Evolutionary conservation across 345 rosid genomes (phyloP), one percentile per base, ranked within the genome.

Genomic region (Eucalyptus regnans): DNA sequence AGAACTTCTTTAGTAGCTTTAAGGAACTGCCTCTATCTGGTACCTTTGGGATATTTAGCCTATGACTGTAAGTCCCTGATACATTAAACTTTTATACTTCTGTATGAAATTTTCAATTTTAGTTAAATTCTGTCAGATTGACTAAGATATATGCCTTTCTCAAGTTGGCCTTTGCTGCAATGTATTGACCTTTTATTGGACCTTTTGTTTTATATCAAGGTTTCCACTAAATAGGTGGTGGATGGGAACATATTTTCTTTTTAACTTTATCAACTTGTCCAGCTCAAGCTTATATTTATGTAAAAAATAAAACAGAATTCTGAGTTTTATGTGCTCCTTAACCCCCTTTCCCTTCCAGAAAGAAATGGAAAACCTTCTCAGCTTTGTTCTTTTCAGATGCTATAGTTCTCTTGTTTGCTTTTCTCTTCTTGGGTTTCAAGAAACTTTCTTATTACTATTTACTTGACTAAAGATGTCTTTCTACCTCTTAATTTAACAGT

Each of bases 21-120:
- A 44, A 95, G 99, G 94, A 97, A 97, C 93, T 97, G 98, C 92
- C 90, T 96, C 51, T 97, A 97, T 94, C 92, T 97, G 90, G 91
- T 97, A 54, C 98, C 99, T 88, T 93, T 96, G 60, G 99, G 98
- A 66, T 95, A 90, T 94, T 90, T 95, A 25, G 98, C 98, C 64
- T 96, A 94, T 92, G 97, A 97, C 87, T 97, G 99, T 97, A 90
- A 96, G 99, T 93, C 90, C 81, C 37, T 12, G 5, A n/a, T 20
- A 68, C 52, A 22, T 62, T 48, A 27, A 50, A 62, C 16, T 12
- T 66, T 62, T 86, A 52, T 71, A 23, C 8, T 60, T 44, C 18
- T 16, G 49, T 14, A 86, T 76, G 83, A 20, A 76, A 41, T 76
- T 18, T 41, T 76, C 83, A 76, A 23, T 76, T 44, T 18, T 76